Base-by-base conservation (phyloP, 176 grass and related monocot genomes). In the Juncus inflexus region DNA sequence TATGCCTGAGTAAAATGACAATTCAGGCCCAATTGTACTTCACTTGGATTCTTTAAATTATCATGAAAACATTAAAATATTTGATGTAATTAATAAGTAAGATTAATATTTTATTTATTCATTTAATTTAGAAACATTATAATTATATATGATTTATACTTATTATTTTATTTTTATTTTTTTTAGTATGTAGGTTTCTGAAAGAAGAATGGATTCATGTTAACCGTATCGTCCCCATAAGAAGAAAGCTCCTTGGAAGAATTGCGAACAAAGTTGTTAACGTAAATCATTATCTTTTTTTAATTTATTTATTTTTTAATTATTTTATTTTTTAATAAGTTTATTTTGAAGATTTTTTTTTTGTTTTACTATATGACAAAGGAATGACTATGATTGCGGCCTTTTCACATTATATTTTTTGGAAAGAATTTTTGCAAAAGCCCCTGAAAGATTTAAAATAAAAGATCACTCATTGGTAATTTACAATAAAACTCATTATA, bases 391-490 rank as follows among this genome's bases (percentile, higher is more conserved):
- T 51, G 94, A 97, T 67, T 97, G 94, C 50, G 94, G 94, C 41
- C 67, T 97, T 16, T 97, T 97, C 84, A 85, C 89, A 58, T 75
- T 97, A 50, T 89, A 89, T 74, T 92, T 89, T 75, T 86, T 97
- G 73, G 77, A 82, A 51, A 72, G 68, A 40, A 91, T 92, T 74
- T 79, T 97, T 45, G 74, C 81, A 64, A 81, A 78, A 55, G 85
- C 88, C 14, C 94, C 94, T 75, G 64, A 91, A 81, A 97, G 94
- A 61, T 61, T 97, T 71, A 72, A n/a, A 72, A 84, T 74, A 74
- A 75, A 92, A 15, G 64, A 86, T 76, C 38, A 77, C 53, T 55
- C 71, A 13, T 86, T 69, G 94, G 94, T 76, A 76, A 43, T 43
- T 19, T 35, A n/a, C 3, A 70, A 0, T 36, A 52, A 45, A 47